Base-by-base conservation (phyloP, 2,329 filamentous ascomycete species). In the Didymella keratinophila region DNA sequence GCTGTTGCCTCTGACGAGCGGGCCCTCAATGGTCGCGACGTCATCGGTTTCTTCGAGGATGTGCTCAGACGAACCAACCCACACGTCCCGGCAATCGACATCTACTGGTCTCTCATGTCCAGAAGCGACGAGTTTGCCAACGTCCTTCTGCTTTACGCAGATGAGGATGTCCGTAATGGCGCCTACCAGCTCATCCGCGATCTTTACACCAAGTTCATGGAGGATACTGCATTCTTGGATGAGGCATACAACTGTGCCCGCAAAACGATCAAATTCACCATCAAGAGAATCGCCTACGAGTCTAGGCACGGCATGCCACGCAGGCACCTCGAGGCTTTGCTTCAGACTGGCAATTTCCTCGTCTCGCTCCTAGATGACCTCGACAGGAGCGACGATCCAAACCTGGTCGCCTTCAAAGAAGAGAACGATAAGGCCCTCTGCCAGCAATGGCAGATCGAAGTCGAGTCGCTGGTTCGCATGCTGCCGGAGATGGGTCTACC, bases 401-500 rank as follows among this genome's bases (percentile, higher is more conserved):
- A 52, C 1, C 47, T 69, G 49, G 64, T 65, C 18, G 41, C 45
- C n/a, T 68, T 64, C 47, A 68, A 70, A 32, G 37, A 65, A 3
- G 37, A 25, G n/a, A 61, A 62, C 10, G 74, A 76, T 52, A 45
- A 48, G n/a, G 47, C 51, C 9, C 52, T 75, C n/a, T 54, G 75
- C 46, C 56, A 65, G 9, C 55, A 63, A 9, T 75, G 62, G 44
- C 60, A 63, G 25, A 36, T 55, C 5, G 66, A 73, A 12, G 58
- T 76, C 20, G 68, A 72, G 20, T 42, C 57, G n/a, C 58, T 65
- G 10, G 37, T 74, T 32, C 53, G 61, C 18, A 62, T 60, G 16
- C 74, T 73, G 66, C 61, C 67, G 20, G 74, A 76, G 16, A 66
- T 71, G n/a, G 65, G 62, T 23, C 69, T 70, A 11, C 65, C 68